Evolutionary conservation across 2,329 filamentous ascomycete species (phyloP).

Genomic region (Colletotrichum ledebouriae): DNA sequence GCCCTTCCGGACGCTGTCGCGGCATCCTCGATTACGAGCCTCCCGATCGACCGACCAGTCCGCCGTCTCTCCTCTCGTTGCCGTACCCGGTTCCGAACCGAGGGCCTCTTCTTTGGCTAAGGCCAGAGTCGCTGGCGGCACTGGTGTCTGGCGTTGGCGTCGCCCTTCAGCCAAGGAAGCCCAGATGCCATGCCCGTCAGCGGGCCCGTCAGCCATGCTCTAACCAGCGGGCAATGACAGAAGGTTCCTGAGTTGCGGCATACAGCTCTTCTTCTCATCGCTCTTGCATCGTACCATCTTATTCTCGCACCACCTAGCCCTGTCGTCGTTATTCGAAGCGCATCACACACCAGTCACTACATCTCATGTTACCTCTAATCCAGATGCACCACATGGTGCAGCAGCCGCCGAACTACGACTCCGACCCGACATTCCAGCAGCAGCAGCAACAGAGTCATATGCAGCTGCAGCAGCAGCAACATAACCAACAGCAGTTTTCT

Average conservation of each 20-base stretch:
- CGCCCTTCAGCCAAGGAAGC: slow-evolving; percentile 44
- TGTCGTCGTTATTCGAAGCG: slow-evolving; percentile 25
- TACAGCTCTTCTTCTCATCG: slow-evolving; percentile 46
- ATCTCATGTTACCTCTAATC: slow-evolving; percentile 63
- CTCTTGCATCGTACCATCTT: slow-evolving; percentile 42
- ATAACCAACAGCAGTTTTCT: slow-evolving; percentile 40
- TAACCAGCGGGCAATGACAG: slow-evolving; percentile 60
- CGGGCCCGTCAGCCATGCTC: slow-evolving; percentile 55
- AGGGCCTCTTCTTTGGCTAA: slow-evolving; percentile 16
- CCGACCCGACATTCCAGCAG: slow-evolving; percentile 48
- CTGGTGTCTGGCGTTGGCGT: slow-evolving; percentile 42
- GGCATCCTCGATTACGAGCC: background rate
- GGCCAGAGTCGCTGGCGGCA: slow-evolving; percentile 38
- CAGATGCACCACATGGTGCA: slow-evolving; percentile 67
- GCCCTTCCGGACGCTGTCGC: slow-evolving; percentile 2
- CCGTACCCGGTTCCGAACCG: background rate
- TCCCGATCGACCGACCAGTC: background rate
- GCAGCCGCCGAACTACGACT: slow-evolving; percentile 56
- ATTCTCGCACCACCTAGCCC: background rate
- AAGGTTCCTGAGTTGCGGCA: slow-evolving; percentile 37
- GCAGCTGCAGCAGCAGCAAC: slow-evolving; percentile 46
- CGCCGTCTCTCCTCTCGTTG: background rate
- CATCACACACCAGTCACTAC: slow-evolving; percentile 7
- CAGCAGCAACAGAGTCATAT: slow-evolving; percentile 37
- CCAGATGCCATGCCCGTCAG: slow-evolving; percentile 61